These are phyloP conservation scores for Plasmodium cynomolgi DNA, from an alignment of 169 alveolate species.

Conservation along the genomic window DNA sequence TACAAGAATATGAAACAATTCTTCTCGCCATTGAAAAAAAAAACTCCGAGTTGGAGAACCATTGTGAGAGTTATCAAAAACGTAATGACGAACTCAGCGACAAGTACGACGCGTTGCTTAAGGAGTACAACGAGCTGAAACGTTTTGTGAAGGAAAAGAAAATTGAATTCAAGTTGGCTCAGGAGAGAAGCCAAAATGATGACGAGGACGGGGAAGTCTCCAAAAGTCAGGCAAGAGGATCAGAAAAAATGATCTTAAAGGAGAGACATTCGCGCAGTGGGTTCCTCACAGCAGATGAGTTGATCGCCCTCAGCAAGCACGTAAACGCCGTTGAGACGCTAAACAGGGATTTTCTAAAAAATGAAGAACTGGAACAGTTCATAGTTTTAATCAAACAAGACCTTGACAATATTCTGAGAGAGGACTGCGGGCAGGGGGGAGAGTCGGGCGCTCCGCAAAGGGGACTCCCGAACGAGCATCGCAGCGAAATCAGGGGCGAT, in stretches of 20 bases:
- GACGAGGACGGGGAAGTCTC: background rate
- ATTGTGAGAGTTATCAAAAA: slow-evolving; percentile 36
- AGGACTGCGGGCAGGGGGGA: background rate
- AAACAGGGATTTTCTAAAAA: slow-evolving; percentile 31
- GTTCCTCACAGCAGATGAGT: background rate
- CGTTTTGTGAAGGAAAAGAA: slow-evolving; percentile 32
- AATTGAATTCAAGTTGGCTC: background rate
- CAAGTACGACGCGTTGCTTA: slow-evolving; percentile 20
- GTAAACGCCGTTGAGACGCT: slow-evolving; percentile 31
- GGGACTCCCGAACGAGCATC: background rate
- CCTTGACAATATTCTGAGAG: background rate
- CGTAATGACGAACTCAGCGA: slow-evolving; percentile 23
- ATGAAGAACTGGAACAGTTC: slow-evolving; percentile 10
- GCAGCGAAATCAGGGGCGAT: background rate
- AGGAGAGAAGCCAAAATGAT: background rate
- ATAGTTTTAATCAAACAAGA: slow-evolving; percentile 31
- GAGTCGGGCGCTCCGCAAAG: too few species aligned
- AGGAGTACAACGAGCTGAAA: slow-evolving; percentile 34
- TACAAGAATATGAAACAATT: slow-evolving; percentile 51
- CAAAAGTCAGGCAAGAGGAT: background rate
- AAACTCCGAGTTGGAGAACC: slow-evolving; percentile 42
- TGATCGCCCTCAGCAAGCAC: slow-evolving; percentile 2
- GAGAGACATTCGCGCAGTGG: background rate
- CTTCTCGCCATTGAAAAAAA: slow-evolving; percentile 43
- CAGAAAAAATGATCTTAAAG: background rate